Evolutionary conservation across 2,329 filamentous ascomycete species (phyloP), one percentile per base, ranked within the genome.

Genomic region (Colletotrichum simmondsii): DNA sequence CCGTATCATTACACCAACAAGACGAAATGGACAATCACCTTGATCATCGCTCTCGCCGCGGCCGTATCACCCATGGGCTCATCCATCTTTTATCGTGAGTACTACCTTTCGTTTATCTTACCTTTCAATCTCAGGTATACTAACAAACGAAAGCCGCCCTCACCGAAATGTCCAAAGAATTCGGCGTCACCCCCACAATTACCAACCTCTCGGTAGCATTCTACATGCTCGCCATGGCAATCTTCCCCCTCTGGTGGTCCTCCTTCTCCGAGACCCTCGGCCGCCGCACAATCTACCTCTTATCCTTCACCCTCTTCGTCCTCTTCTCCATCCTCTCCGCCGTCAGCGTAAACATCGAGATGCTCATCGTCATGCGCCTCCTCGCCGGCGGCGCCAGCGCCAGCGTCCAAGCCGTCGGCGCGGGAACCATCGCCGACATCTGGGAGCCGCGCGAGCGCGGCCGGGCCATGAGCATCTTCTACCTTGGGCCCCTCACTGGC

Each of bases 181-280:
- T 97, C 56, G 75, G 92, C 75, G 87, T 91, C 14, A 88, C 89
- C 0, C 82, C 89, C 16, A 93, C 93, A 1, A 84, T 94, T 19
- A 91, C 92, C 68, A 97, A 97, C 80, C 79, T 97, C 70, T 92
- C 92, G 0, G 89, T 97, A 0, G 92, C 94, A 0, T 82, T 96
- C 70, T 97, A 95, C 80, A 95, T 97, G 93, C 86, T 97, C 5
- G 86, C 89, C 76, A 94, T 97, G 93, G 90, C 91, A 68, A 94
- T 97, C 57, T 96, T 95, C 76, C 94, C 94, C 0, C 86, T 97
- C 0, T 97, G 94, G 94, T 97, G 93, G 93, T 94, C 92, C 1
- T 92, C 92, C 1, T 95, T 97, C 78, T 94, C 92, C 10, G 94
- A 97, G 77, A 86, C 86, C 1, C 82, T 90, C 1, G 94, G 94